A percentile compares a stretch with the other conserved stretches of the same genome.
phyloP scores from a whole-genome alignment of 2,329 filamentous ascomycete species.

The Calonectria ilicicola region DNA sequence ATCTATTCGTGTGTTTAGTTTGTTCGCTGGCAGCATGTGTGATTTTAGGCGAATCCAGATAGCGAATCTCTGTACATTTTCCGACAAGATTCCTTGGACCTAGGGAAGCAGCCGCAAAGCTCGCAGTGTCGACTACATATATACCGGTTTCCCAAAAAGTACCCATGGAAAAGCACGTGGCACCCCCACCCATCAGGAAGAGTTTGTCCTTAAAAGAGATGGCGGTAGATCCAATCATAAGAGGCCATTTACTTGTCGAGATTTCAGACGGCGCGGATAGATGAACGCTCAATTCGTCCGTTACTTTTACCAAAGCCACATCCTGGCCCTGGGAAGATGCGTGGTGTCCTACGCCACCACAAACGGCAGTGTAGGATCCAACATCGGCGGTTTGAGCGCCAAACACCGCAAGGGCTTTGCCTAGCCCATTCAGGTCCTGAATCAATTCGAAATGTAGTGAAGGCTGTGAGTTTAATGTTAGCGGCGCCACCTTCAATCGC shows the following conservation, averaged over 20 bases:
- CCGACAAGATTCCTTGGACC: neutral
- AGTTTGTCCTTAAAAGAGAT: conserved; percentile 62
- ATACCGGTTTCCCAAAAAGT: conserved; percentile 81
- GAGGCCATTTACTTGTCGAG: conserved; percentile 55
- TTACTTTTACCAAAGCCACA: conserved; percentile 37
- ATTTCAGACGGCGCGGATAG: conserved; percentile 16
- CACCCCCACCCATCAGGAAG: conserved; percentile 81
- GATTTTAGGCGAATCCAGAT: conserved; percentile 45
- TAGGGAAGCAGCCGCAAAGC: neutral
- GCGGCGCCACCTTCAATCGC: neutral
- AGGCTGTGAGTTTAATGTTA: conserved; percentile 34
- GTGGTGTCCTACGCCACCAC: conserved; percentile 49
- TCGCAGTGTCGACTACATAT: conserved; percentile 53
- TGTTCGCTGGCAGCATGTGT: conserved; percentile 26
- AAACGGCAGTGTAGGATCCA: conserved; percentile 39
- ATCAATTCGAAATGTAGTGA: conserved; percentile 40
- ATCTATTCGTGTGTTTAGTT: neutral
- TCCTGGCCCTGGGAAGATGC: conserved; percentile 44
- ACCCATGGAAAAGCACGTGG: conserved; percentile 91
- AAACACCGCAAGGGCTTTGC: conserved; percentile 44
- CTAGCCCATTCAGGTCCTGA: conserved; percentile 3
- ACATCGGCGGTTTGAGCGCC: conserved; percentile 45
- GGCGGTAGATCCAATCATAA: conserved; percentile 78
- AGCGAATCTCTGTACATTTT: conserved; percentile 25
- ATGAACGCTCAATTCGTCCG: conserved; percentile 42